A percentile compares a stretch with the other conserved stretches of the same genome.
Conservation (phyloP, 441 rosid species). For the Erodium texanum region DNA sequence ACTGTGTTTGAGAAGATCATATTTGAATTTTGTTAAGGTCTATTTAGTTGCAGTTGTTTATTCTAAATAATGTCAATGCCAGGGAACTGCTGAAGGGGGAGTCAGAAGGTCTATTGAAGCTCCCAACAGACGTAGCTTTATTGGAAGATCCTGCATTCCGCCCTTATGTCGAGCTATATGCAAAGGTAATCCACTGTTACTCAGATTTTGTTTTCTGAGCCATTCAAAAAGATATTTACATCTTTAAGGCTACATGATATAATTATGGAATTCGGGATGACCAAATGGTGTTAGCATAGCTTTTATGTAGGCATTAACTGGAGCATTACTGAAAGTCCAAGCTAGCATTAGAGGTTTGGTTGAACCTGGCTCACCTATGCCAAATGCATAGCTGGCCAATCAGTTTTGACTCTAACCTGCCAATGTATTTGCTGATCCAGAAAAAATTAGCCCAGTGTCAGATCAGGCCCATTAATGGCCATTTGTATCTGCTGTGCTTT, state of each 20-base stretch:
- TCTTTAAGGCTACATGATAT: neutral
- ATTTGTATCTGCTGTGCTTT: neutral
- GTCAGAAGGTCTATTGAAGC: slow-evolving; percentile 45
- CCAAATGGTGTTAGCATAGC: neutral
- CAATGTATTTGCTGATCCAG: no score
- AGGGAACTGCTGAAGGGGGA: slow-evolving; percentile 63
- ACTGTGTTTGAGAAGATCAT: slow-evolving; percentile 3
- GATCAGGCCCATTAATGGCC: no score
- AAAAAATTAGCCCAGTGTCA: no score
- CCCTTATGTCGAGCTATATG: slow-evolving; percentile 49
- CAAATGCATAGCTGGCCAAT: no score
- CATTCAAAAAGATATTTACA: neutral
- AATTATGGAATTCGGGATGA: neutral
- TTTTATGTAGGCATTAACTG: neutral
- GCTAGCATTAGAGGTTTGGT: no score
- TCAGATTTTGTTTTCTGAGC: neutral
- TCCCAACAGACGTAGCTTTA: slow-evolving; percentile 58
- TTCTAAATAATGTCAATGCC: slow-evolving; percentile 16
- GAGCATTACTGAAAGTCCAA: no score
- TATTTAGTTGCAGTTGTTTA: slow-evolving; percentile 6
- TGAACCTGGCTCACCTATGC: no score
- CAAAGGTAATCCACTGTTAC: slow-evolving; percentile 37
- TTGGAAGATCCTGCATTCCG: slow-evolving; percentile 45
- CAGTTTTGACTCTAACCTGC: no score
- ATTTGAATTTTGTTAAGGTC: neutral